phyloP scores from a whole-genome alignment of 1,284 basidiomycete species.

The Cryptococcus hybrid region DNA sequence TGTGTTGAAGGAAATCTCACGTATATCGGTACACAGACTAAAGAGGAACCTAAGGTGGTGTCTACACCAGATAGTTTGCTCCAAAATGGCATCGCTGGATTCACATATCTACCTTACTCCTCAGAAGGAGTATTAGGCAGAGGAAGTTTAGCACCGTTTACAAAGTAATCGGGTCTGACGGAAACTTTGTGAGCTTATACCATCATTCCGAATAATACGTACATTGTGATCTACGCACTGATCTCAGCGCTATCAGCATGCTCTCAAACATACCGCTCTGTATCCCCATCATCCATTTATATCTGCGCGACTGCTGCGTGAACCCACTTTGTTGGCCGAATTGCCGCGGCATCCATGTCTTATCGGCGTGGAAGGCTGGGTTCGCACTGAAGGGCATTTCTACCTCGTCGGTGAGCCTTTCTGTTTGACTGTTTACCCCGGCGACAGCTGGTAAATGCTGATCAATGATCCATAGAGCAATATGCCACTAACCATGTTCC shows the following conservation, averaged over 20 bases:
- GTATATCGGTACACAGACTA: background rate
- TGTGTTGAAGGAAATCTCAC: background rate
- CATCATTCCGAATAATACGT: background rate
- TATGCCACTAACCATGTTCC: constrained; percentile 33
- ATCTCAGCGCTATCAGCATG: constrained; percentile 50
- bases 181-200: constrained; percentile 41
- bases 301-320: constrained; percentile 55
- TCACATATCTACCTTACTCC: constrained; percentile 39
- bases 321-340: constrained; percentile 57
- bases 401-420: constrained; percentile 55
- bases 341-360: constrained; percentile 58
- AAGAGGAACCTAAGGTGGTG: constrained; percentile 9
- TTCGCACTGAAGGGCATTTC: constrained; percentile 57
- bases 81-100: constrained; percentile 49
- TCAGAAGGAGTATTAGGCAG: constrained; percentile 48
- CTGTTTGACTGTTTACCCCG: background rate
- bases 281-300: constrained; percentile 60
- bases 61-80: constrained; percentile 45
- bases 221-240: constrained; percentile 4
- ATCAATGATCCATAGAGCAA: constrained; percentile 23
- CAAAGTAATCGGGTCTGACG: constrained; percentile 42
- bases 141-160: constrained; percentile 54
- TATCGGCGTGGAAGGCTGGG: constrained; percentile 56
- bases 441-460: background rate
- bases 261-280: constrained; percentile 59